Evolutionary conservation across 805 yeast genomes (phyloP).

Genomic region (Alloascoidea africana): DNA sequence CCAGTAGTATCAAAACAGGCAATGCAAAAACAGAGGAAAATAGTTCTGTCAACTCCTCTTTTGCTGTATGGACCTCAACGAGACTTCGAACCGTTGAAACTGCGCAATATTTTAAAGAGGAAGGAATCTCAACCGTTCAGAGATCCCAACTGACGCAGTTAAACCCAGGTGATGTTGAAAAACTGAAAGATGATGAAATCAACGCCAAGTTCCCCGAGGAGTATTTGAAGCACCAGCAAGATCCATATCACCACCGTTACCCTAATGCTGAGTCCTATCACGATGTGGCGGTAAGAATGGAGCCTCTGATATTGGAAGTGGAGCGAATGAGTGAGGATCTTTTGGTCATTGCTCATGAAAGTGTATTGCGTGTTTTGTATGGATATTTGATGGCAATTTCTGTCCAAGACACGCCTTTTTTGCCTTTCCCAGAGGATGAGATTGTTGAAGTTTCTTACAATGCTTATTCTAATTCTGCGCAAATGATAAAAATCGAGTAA

Average conservation of each 20-base stretch:
- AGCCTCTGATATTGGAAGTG: conserved; percentile 84
- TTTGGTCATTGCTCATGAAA: conserved; percentile 88
- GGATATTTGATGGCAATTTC: conserved; percentile 92
- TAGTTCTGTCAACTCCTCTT: too few species aligned
- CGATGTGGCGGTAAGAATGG: conserved; percentile 88
- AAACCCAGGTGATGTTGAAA: conserved; percentile 81
- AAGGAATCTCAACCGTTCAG: conserved; percentile 52
- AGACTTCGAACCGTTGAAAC: conserved; percentile 74
- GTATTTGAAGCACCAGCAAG: conserved; percentile 43
- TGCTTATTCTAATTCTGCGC: conserved; percentile 34
- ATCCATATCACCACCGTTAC: conserved; percentile 87
- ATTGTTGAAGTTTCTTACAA: conserved; percentile 78
- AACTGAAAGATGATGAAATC: conserved; percentile 46
- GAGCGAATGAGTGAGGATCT: conserved; percentile 84
- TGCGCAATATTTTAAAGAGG: conserved; percentile 47
- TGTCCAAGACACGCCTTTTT: conserved; percentile 69
- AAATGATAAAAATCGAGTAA: background rate
- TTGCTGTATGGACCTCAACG: conserved; percentile 93
- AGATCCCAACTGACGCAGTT: conserved; percentile 76
- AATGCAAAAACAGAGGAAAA: background rate
- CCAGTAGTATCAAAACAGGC: background rate
- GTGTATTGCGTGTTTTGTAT: conserved; percentile 75
- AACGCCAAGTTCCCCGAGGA: conserved; percentile 50
- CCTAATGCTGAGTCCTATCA: conserved; percentile 93
- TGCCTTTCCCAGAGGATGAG: conserved; percentile 68